Conservation (phyloP, 306 rosid genomes). For the Begonia loranthoides region DNA sequence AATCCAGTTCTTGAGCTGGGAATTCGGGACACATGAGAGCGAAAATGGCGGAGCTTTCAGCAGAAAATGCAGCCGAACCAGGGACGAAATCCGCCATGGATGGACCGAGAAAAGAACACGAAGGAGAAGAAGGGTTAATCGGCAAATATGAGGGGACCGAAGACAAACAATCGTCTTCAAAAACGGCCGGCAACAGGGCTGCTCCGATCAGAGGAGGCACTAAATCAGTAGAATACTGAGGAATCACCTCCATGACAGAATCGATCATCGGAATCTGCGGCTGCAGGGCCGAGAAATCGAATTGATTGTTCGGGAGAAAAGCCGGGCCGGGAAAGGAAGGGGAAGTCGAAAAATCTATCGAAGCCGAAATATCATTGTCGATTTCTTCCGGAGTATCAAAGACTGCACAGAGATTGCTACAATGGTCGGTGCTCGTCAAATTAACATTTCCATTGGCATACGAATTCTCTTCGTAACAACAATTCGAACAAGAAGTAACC, state of each 20-base stretch:
- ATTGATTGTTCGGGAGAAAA: conserved; percentile 39
- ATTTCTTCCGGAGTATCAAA: conserved; percentile 70
- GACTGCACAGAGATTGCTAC: conserved; percentile 31
- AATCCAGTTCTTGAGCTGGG: conserved; percentile 60
- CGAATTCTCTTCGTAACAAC: conserved; percentile 47
- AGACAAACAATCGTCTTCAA: conserved; percentile 62
- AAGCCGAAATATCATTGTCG: conserved; percentile 77
- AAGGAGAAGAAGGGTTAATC: conserved; percentile 41
- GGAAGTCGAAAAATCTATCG: conserved; percentile 61
- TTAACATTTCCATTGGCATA: conserved; percentile 2
- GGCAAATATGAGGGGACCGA: conserved; percentile 56
- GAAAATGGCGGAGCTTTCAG: conserved; percentile 38
- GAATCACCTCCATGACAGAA: conserved; percentile 39
- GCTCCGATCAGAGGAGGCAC: conserved; percentile 34
- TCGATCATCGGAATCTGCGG: conserved; percentile 25
- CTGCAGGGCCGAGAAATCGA: conserved; percentile 39
- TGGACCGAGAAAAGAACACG: conserved; percentile 50
- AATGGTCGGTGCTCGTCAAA: conserved; percentile 7
- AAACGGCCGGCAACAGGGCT: conserved; percentile 24
- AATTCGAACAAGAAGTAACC: conserved; percentile 56
- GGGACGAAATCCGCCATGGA: conserved; percentile 48
- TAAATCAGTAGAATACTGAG: conserved; percentile 28
- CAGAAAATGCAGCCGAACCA: conserved; percentile 31
- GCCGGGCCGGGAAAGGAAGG: conserved; percentile 30
- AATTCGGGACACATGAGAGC: conserved; percentile 50